Conservation (phyloP, 495 filamentous ascomycete genomes). For the Neurospora terricola region DNA sequence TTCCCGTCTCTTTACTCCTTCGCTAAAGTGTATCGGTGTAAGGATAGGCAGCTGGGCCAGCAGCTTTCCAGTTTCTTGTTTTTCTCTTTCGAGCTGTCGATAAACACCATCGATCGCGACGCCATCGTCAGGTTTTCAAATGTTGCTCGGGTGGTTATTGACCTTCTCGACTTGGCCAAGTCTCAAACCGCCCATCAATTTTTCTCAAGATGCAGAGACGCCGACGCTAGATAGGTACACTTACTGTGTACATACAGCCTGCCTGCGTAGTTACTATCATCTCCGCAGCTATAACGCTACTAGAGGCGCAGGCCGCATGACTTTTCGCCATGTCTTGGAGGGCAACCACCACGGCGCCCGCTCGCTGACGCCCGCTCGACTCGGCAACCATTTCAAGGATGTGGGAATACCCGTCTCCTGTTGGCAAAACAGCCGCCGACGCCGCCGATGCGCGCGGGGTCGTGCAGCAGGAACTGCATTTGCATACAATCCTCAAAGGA, state of each 20-base stretch:
- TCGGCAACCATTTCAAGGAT: background rate
- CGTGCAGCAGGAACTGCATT: background rate
- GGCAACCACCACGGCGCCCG: background rate
- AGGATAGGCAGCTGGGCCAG: background rate
- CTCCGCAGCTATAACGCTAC: background rate
- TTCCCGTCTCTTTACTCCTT: background rate
- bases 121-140: background rate
- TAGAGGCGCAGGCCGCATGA: background rate
- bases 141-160: background rate
- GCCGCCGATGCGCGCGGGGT: background rate
- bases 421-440: background rate
- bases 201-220: background rate
- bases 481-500: background rate
- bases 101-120: background rate
- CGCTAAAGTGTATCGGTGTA: background rate
- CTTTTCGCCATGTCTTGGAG: background rate
- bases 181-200: background rate
- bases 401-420: background rate
- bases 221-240: background rate
- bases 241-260: background rate
- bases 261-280: background rate
- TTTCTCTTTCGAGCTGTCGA: background rate
- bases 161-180: background rate
- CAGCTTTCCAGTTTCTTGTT: background rate
- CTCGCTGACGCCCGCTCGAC: background rate